Percentiles rank a stretch among this genome's conserved stretches.
These are phyloP conservation scores for Seiridium unicorne DNA, from an alignment of 2,329 filamentous ascomycete species.

Conservation along the genomic window DNA sequence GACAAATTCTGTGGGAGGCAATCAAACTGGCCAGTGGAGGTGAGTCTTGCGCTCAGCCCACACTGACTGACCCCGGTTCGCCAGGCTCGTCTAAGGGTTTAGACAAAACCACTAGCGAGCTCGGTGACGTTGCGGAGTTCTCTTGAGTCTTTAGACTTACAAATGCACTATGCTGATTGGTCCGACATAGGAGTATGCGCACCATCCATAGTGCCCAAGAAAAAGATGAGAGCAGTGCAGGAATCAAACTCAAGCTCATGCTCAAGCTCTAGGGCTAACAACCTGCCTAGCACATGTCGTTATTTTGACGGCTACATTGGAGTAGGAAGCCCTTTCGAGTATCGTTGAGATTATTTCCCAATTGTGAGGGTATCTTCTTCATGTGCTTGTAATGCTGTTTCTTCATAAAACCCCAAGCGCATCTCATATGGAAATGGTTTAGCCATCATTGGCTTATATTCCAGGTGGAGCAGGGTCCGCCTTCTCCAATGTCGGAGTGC, in stretches of 20 bases:
- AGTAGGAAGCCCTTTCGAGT: too few relatives aligned
- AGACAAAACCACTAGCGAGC: conserved; percentile 16
- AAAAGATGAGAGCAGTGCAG: too few relatives aligned
- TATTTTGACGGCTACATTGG: not conserved
- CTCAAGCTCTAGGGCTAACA: not conserved
- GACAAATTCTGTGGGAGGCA: conserved; percentile 7
- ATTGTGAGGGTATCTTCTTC: too few relatives aligned
- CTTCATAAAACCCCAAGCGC: not conserved
- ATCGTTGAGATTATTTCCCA: too few relatives aligned
- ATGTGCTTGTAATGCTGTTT: not conserved
- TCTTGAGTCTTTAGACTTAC: conserved; percentile 21
- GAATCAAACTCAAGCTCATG: too few relatives aligned
- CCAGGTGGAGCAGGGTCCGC: not conserved
- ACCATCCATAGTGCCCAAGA: conserved; percentile 1
- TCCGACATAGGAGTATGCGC: conserved; percentile 2
- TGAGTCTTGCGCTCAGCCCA: conserved; percentile 2
- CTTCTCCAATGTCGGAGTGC: not conserved
- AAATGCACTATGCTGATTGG: conserved; percentile 29
- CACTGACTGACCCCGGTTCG: conserved; percentile 1
- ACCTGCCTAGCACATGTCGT: not conserved
- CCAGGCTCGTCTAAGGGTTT: conserved; percentile 5
- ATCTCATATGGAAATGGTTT: not conserved
- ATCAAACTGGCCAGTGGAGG: conserved; percentile 5
- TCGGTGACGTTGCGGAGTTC: conserved; percentile 30
- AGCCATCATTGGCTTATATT: conserved; percentile 2